A percentile compares a stretch with the other conserved stretches of the same genome.
These are phyloP conservation scores for Globisporangium camurandrum DNA, from an alignment of 352 stramenopile genomes.

Conservation along the genomic window DNA sequence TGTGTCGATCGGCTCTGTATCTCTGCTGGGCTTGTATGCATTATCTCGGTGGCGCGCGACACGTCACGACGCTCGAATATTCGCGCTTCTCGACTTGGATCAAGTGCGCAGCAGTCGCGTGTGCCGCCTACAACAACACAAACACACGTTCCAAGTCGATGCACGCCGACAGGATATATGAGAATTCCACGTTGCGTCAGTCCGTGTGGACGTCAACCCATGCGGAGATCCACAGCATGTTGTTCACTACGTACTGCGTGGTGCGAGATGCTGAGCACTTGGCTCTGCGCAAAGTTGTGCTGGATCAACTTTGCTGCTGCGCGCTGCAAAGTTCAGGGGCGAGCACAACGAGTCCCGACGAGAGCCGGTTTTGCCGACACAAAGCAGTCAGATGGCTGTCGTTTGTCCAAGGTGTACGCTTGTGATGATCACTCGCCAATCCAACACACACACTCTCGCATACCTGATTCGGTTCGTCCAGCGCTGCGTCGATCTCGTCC, in stretches of 20 bases:
- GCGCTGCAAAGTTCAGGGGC: slow-evolving; percentile 6
- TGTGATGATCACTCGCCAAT: background rate
- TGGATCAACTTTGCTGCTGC: slow-evolving; percentile 19
- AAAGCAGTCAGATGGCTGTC: too few relatives aligned
- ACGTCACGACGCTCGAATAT: slow-evolving; percentile 6
- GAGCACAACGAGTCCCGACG: background rate
- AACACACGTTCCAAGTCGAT: background rate
- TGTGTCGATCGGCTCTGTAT: background rate
- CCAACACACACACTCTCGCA: background rate
- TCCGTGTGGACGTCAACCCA: too few relatives aligned
- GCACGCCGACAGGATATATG: background rate
- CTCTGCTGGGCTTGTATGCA: background rate
- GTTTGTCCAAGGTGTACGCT: too few relatives aligned
- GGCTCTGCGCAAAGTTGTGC: slow-evolving; percentile 23
- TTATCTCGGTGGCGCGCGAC: background rate
- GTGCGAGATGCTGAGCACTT: slow-evolving; percentile 43
- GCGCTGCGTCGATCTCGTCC: slow-evolving; percentile 33
- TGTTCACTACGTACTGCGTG: slow-evolving; percentile 20
- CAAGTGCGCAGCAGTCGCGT: slow-evolving; percentile 13
- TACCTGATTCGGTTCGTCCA: slow-evolving; percentile 39
- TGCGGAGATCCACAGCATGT: too few relatives aligned
- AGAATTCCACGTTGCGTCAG: too few relatives aligned
- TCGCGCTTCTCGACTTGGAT: slow-evolving; percentile 25
- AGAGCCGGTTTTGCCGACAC: too few relatives aligned
- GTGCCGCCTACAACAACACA: background rate